Percentiles rank a stretch among this genome's conserved stretches.
Conservation (phyloP, 2,329 filamentous ascomycete genomes). For the Alternaria atra region DNA sequence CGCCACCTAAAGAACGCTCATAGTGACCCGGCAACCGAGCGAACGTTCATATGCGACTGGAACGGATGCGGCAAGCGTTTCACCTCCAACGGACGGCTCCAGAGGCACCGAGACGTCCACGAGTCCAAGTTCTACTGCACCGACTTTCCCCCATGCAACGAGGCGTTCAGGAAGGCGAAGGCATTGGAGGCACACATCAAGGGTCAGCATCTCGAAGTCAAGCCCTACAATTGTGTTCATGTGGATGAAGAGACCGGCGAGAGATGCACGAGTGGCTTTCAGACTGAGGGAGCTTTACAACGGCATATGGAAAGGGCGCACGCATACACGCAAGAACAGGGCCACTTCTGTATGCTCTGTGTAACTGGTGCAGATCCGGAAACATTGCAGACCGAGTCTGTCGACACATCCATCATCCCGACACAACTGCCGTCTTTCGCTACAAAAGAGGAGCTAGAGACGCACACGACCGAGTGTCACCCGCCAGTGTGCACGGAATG, state of each 20-base stretch:
- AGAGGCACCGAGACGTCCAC: slow-evolving; percentile 81
- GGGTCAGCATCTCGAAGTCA: slow-evolving; percentile 75
- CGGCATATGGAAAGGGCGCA: slow-evolving; percentile 77
- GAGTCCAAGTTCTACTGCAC: slow-evolving; percentile 79
- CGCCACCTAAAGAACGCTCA: slow-evolving; percentile 87
- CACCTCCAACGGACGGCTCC: slow-evolving; percentile 78
- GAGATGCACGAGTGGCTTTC: slow-evolving; percentile 74
- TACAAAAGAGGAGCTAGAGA: slow-evolving; percentile 74
- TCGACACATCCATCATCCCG: neutral
- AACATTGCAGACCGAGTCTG: slow-evolving; percentile 39
- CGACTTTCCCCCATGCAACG: slow-evolving; percentile 73
- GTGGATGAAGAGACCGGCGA: slow-evolving; percentile 62
- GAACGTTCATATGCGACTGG: slow-evolving; percentile 75
- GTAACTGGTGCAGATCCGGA: slow-evolving; percentile 40
- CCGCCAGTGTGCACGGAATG: slow-evolving; percentile 78
- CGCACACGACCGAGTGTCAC: slow-evolving; percentile 77
- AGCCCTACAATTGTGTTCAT: slow-evolving; percentile 75
- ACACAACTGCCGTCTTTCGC: slow-evolving; percentile 63
- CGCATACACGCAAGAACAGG: slow-evolving; percentile 61
- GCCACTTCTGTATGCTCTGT: slow-evolving; percentile 83
- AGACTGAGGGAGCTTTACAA: slow-evolving; percentile 74
- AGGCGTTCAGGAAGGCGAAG: slow-evolving; percentile 86
- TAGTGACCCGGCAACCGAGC: slow-evolving; percentile 63
- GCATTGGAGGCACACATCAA: slow-evolving; percentile 85
- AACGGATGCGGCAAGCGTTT: slow-evolving; percentile 82